Evolutionary conservation across 1,284 basidiomycete species (phyloP).

Genomic region (Phellopilus nigrolimitatus): DNA sequence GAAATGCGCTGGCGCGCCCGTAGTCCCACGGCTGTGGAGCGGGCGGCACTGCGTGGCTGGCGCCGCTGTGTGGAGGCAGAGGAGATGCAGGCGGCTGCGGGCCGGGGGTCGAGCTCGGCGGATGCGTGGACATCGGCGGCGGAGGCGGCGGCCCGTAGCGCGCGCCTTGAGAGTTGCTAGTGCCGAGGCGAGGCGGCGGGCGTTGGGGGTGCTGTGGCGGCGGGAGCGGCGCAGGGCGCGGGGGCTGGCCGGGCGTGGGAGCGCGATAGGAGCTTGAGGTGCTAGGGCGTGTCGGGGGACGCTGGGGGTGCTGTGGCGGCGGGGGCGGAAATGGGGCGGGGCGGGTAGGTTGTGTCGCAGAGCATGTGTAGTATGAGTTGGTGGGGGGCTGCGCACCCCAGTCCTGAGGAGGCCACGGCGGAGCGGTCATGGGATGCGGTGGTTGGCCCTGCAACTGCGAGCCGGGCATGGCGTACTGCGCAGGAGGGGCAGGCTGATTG

Average conservation of each 20-base stretch:
- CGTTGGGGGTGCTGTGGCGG: not conserved
- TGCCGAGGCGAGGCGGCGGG: constrained; percentile 1
- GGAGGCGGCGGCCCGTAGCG: not conserved
- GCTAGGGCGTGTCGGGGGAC: constrained; percentile 1
- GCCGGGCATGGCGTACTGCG: too few species aligned
- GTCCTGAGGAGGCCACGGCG: constrained; percentile 44
- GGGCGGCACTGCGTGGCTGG: not conserved
- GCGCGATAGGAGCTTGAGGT: not conserved
- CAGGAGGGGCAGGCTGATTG: constrained; percentile 19
- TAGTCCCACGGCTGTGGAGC: not conserved
- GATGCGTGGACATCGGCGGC: not conserved
- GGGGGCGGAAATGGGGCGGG: constrained; percentile 5
- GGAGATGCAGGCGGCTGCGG: constrained; percentile 9
- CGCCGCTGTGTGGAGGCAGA: not conserved
- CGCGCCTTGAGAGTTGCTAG: too few species aligned
- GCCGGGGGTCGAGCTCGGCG: constrained; percentile 17
- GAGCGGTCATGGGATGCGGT: constrained; percentile 3
- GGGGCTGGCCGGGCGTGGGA: not conserved
- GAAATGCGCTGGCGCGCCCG: not conserved
- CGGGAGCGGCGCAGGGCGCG: not conserved
- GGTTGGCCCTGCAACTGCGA: constrained; percentile 21
- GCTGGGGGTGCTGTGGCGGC: not conserved
- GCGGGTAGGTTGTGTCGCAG: too few species aligned
- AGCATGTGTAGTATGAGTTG: too few species aligned
- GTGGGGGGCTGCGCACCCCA: constrained; percentile 33